Evolutionary conservation across 1,139 yeast genomes (phyloP).

Genomic region (Candida sp.): DNA sequence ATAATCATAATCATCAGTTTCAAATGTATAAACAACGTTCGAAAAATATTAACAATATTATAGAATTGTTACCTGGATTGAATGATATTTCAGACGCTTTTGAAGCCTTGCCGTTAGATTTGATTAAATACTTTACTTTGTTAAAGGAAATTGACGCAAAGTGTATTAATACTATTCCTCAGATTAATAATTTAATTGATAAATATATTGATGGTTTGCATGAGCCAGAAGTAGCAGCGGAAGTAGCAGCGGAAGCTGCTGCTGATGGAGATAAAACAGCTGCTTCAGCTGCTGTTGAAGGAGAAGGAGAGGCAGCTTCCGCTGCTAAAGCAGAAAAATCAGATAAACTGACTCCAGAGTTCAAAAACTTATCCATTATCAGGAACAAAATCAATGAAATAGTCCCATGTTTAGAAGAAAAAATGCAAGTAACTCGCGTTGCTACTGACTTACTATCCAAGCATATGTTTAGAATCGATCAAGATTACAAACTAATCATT

Average conservation of each 20-base stretch:
- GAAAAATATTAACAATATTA: constrained; percentile 28
- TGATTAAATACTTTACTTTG: constrained; percentile 81
- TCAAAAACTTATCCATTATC: constrained; percentile 27
- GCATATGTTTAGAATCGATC: constrained; percentile 70
- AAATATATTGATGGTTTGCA: constrained; percentile 50
- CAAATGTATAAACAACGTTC: constrained; percentile 34
- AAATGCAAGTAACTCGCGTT: constrained; percentile 94
- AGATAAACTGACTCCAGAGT: no score
- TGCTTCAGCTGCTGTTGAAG: no score
- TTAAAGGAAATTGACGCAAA: constrained; percentile 94
- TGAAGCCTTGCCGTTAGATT: constrained; percentile 85
- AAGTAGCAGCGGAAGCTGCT: neutral
- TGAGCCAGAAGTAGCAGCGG: constrained; percentile 10
- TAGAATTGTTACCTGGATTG: constrained; percentile 73
- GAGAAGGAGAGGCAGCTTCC: no score
- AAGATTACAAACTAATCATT: constrained; percentile 71
- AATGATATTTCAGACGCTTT: constrained; percentile 91
- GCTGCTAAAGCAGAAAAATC: no score
- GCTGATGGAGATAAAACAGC: constrained; percentile 3
- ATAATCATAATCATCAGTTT: constrained; percentile 19
- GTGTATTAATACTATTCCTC: constrained; percentile 74
- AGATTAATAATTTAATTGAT: constrained; percentile 55
- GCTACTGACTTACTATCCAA: constrained; percentile 77
- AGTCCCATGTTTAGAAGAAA: constrained; percentile 92
- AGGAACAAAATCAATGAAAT: constrained; percentile 59